Evolutionary conservation across 768 basidiomycete species (phyloP).

Genomic region (Pulveroboletus sp.): DNA sequence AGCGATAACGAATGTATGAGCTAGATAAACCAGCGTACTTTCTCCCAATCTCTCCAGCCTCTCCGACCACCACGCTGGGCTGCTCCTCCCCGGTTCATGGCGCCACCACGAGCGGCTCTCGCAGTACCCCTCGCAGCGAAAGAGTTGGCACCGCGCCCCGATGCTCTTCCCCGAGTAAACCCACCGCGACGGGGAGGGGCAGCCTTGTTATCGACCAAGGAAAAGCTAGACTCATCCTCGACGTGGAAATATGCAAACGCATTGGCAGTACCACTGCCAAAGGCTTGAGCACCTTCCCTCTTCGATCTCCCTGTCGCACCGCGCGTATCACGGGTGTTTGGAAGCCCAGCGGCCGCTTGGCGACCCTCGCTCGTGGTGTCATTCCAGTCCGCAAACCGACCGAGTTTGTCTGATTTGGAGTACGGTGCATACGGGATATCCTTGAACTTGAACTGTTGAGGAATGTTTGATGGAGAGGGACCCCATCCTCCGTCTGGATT

Average conservation of each 20-base stretch:
- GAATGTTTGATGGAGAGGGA: conserved; percentile 74
- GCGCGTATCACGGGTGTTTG: conserved; percentile 45
- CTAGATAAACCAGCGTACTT: conserved; percentile 43
- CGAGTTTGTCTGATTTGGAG: conserved; percentile 98
- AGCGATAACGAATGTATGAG: neutral
- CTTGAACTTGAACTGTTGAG: conserved; percentile 93
- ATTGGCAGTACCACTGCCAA: conserved; percentile 84
- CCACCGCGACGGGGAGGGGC: conserved; percentile 66
- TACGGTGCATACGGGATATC: conserved; percentile 98
- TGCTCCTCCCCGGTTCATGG: conserved; percentile 40
- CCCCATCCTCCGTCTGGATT: conserved; percentile 95
- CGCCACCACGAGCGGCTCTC: conserved; percentile 43
- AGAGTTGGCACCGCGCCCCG: conserved; percentile 32
- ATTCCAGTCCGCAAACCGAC: conserved; percentile 97
- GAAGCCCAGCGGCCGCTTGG: conserved; percentile 47
- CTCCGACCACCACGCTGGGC: conserved; percentile 41
- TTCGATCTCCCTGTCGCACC: conserved; percentile 53
- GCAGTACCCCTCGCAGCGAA: conserved; percentile 41
- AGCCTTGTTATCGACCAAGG: conserved; percentile 87
- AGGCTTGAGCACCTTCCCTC: conserved; percentile 77
- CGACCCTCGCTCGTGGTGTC: conserved; percentile 64
- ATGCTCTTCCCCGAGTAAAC: conserved; percentile 49
- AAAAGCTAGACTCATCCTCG: conserved; percentile 96
- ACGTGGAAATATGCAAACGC: conserved; percentile 97
- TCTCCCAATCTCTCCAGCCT: conserved; percentile 94